phyloP scores from a whole-genome alignment of 2,329 filamentous ascomycete species.

The Monosporascus sp. region DNA sequence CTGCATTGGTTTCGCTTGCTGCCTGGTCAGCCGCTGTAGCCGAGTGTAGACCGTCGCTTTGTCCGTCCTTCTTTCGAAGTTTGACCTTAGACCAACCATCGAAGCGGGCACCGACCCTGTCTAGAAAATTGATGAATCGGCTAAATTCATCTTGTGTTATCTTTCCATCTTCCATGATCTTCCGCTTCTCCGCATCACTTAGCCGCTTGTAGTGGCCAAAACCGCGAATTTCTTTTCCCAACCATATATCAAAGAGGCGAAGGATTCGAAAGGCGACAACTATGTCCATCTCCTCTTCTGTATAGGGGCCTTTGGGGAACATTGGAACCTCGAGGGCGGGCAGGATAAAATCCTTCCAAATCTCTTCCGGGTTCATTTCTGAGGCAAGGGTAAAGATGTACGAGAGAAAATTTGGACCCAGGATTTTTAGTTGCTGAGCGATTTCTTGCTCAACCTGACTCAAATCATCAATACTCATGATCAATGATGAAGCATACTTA shows the following conservation, averaged over 20 bases:
- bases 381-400: constrained; percentile 20
- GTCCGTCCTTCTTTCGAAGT: not conserved
- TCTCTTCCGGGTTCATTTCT: constrained; percentile 4
- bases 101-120: constrained; percentile 21
- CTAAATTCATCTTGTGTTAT: constrained; percentile 6
- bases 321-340: constrained; percentile 10
- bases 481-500: constrained; percentile 6
- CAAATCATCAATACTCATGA: constrained; percentile 20
- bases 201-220: constrained; percentile 14
- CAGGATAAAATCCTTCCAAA: constrained; percentile 25
- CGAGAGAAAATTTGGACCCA: constrained; percentile 14
- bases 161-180: constrained; percentile 5
- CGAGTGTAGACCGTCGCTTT: not conserved
- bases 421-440: constrained; percentile 21
- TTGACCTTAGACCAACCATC: constrained; percentile 1
- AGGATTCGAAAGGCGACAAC: constrained; percentile 15
- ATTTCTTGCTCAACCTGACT: constrained; percentile 15
- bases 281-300: constrained; percentile 6
- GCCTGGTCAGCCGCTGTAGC: not conserved
- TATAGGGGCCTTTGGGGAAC: constrained; percentile 12
- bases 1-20: not conserved
- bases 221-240: constrained; percentile 4
- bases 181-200: constrained; percentile 7
- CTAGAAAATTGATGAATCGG: constrained; percentile 17
- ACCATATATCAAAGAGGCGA: constrained; percentile 20